Conservation (phyloP, 139 green algal species). For the Chlamydomonas schloesseri region DNA sequence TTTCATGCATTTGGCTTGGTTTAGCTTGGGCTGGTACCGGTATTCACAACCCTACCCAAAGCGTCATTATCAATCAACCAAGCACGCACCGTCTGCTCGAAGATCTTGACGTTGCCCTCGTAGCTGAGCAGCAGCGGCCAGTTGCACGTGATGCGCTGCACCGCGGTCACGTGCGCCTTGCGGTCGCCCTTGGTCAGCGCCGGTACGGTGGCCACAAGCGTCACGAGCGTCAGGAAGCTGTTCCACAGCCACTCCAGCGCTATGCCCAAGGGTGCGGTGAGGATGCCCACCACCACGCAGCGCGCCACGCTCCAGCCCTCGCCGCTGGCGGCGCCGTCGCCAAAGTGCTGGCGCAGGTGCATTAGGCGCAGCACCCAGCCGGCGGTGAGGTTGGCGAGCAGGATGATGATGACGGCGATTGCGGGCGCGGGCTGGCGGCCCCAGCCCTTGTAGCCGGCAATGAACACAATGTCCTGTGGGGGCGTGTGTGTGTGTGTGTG, state of each 20-base stretch:
- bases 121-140: background rate
- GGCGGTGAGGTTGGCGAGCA: background rate
- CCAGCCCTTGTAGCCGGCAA: background rate
- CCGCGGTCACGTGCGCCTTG: too few species aligned
- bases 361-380: background rate
- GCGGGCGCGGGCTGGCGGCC: background rate
- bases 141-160: background rate
- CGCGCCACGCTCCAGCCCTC: background rate
- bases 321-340: too few species aligned
- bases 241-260: background rate
- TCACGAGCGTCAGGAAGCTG: background rate
- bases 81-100: background rate
- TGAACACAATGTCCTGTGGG: background rate
- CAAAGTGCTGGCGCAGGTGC: background rate
- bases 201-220: background rate
- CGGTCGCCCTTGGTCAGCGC: too few species aligned
- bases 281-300: background rate
- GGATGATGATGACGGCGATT: background rate
- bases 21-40: too few species aligned
- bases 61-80: too few species aligned
- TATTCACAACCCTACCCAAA: too few species aligned
- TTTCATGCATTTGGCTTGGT: too few species aligned
- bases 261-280: background rate
- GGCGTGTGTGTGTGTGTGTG: too few species aligned
- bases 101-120: background rate